Evolutionary conservation across 1,284 basidiomycete species (phyloP), one percentile per base, ranked within the genome.

Genomic region (Leccinum variabile): DNA sequence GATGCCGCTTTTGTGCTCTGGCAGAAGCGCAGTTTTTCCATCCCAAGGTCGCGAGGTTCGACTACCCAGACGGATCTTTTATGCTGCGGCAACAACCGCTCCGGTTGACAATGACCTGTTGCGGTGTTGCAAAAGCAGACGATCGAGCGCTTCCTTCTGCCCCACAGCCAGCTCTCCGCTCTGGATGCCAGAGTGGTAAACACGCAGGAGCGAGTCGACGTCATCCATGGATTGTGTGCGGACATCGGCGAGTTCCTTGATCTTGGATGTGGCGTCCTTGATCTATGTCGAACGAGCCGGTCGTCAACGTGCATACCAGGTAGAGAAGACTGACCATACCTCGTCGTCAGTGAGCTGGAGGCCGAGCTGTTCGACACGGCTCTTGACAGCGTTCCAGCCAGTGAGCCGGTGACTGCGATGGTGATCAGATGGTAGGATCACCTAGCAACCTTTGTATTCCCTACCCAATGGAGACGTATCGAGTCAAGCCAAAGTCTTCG

Each of bases 351-450:
- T 90, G 63, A 95, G 83, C 65, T 79, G 82, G 60, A 99, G 85
- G 64, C 93, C 92, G 57, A 99, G 88, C 78, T 98, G 97, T 81
- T 99, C 96, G 32, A 97, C 96, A 77, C 97, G 93, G 67, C 92
- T 96, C 88, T 98, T 99, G 87, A 99, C 95, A 49, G 95, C 96
- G 76, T 98, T 98, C 96, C 96, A 98, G 56, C 95, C 95, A 6
- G 95, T 97, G 62, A 98, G 83, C 69, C 96, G 93, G 78, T 97
- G 95, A 44, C 90, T 91, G 37, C 5, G 22, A 56, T 64, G 16
- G 53, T 18, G 60, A 56, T 61, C 54, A 73, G 54, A 59, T 54
- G 50, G 35, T 25, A 33, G 54, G 44, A 49, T 46, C 35, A 58
- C 37, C 46, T 10, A 53, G 25, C 6, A 16, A 39, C 5, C 5